Percentiles rank a stretch among this genome's conserved stretches.
Conservation (phyloP, 169 alveolate species). For the Plasmodium coatneyi region DNA sequence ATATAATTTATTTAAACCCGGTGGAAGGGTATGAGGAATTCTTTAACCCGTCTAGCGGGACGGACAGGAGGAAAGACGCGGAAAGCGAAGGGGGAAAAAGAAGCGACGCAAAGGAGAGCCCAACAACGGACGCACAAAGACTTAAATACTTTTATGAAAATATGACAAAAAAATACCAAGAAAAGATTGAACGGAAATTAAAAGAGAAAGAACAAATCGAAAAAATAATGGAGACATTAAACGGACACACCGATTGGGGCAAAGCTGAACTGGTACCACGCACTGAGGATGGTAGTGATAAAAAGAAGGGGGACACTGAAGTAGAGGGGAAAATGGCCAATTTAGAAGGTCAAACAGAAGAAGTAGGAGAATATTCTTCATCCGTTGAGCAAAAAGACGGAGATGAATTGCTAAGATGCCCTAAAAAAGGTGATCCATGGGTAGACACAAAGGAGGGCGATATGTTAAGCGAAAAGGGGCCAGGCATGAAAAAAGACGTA, state of each 20-base stretch:
- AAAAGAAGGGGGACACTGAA: not conserved
- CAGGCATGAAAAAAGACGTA: not conserved
- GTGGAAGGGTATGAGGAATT: conserved; percentile 27
- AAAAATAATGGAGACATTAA: conserved; percentile 45
- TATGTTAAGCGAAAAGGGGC: not conserved
- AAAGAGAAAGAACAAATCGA: conserved; percentile 44
- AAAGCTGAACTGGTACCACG: not conserved
- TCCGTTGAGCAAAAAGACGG: not conserved
- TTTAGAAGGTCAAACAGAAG: not conserved
- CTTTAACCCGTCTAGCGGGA: not conserved
- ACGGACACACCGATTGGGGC: not conserved
- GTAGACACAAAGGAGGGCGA: not conserved
- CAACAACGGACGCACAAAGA: not conserved
- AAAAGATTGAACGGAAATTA: conserved; percentile 34
- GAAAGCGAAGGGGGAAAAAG: not conserved
- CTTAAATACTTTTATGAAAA: conserved; percentile 66
- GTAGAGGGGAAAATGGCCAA: not conserved
- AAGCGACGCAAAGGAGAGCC: not conserved
- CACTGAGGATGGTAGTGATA: not conserved
- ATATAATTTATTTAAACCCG: conserved; percentile 47
- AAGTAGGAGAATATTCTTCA: not conserved
- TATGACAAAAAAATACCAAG: conserved; percentile 23
- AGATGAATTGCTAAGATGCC: not conserved
- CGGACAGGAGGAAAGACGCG: not conserved
- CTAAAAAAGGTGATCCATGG: not conserved